Evolutionary conservation across 805 yeast species (phyloP).

Genomic region (Debaryomyces prosopidis): DNA sequence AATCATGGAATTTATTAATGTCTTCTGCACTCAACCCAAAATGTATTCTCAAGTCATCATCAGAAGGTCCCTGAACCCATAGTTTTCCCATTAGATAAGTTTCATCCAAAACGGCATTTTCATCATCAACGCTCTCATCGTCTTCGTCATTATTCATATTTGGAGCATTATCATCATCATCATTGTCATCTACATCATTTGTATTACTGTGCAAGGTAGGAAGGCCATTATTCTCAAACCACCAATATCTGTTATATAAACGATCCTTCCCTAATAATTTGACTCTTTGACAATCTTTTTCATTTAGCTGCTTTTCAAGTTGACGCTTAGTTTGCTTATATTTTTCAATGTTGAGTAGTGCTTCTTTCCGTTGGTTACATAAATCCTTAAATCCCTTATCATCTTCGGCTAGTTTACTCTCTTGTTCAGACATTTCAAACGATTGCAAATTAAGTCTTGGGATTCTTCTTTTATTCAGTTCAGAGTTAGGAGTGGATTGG

Average conservation of each 20-base stretch:
- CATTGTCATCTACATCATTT: constrained; percentile 44
- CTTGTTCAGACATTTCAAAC: constrained; percentile 44
- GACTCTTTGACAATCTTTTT: constrained; percentile 76
- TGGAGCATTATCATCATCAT: constrained; percentile 30
- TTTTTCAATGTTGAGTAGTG: constrained; percentile 42
- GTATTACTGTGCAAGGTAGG: constrained; percentile 48
- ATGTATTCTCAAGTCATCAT: constrained; percentile 39
- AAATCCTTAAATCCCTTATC: constrained; percentile 45
- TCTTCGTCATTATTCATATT: constrained; percentile 19
- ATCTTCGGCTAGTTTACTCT: constrained; percentile 35
- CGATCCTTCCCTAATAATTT: constrained; percentile 80
- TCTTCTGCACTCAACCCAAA: constrained; percentile 12
- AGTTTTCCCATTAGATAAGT: constrained; percentile 78
- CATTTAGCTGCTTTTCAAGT: constrained; percentile 62
- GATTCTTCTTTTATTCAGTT: constrained; percentile 15
- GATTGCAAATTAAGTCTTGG: constrained; percentile 26
- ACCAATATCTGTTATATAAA: constrained; percentile 87
- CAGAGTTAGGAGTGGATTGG: background rate
- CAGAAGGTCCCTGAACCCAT: constrained; percentile 89
- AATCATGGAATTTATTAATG: constrained; percentile 13
- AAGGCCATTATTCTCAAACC: constrained; percentile 88
- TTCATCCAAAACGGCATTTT: constrained; percentile 49
- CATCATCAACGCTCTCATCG: constrained; percentile 32
- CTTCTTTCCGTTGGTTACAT: constrained; percentile 46
- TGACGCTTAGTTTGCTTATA: constrained; percentile 49